Base-by-base conservation (phyloP, 129 eudicot species). In the Oenanthe sinensis region DNA sequence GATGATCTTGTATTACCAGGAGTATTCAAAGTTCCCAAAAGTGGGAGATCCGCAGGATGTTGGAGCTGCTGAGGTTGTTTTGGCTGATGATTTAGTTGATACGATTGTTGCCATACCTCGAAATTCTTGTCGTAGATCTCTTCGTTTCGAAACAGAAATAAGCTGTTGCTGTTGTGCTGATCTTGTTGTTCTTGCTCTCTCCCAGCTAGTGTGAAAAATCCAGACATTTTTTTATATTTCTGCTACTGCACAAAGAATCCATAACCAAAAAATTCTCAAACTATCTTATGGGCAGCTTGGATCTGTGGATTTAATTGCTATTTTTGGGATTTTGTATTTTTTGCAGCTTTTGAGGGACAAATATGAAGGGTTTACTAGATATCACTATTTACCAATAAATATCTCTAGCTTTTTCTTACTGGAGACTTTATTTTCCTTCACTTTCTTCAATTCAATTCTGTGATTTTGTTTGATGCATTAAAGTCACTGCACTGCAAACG, bases 121-220 rank as follows among this genome's bases (percentile, higher is more conserved):
- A 93, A 93, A 71, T 92, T 85, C 82, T 89, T 91, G 86, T 70
- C 85, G 84, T 89, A 89, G 97, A 91, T 93, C 97, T 88, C 97
- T 22, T 86, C 82, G 89, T 90, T 90, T 72, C 87, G 85, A 84
- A 84, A 90, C 63, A 86, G 48, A 78, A 75, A 84, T 65, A 92
- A 86, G 39, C 62, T 24, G 81, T 30, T 71, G 39, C n/a, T 74
- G 58, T 26, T 45, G n/a, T 58, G 28, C 5, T 60, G 36, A n/a
- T 60, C 68, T 60, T 24, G 15, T 60, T 60, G 43, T 10, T 67
- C 17, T 33, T 72, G 76, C 0, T 84, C 85, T 28, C 85, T 62
- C 46, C 80, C 80, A 2, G 74, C 95, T 93, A 93, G 83, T 60
- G 97, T 81, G 90, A 91, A 91, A 77, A 87, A 89, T 5, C 85